Evolutionary conservation across 768 basidiomycete species (phyloP), one percentile per base, ranked within the genome.

Genomic region (Pulveroboletus sp.): DNA sequence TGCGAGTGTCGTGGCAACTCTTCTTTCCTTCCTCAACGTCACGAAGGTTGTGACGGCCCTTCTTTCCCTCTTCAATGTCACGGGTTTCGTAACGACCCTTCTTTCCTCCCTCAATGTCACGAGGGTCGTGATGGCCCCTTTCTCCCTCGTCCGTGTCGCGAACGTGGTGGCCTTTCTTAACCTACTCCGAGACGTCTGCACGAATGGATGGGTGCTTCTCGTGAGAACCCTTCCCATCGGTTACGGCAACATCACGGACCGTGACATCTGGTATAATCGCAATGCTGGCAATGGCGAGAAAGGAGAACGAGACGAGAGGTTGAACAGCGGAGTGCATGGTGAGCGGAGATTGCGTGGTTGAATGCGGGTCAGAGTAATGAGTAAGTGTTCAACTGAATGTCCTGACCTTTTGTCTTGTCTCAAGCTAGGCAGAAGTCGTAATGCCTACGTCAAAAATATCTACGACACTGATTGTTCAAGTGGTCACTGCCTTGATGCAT

Each of bases 271-370:
- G 52, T 12, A 49, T 10, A 21, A 44, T 39, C 11, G 35, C 47
- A 2, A 43, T 47, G 1, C 24, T 40, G 19, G 52, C 29, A n/a
- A 53, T 9, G 9, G 39, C 47, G 27, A 53, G 47, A 35, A 49
- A 53, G 27, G 27, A 24, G 23, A 53, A 38, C 31, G 29, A 20
- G 35, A 41, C 17, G 21, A 53, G 38, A 25, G 39, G 25, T 40
- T 40, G n/a, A n/a, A n/a, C 36, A 7, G 47, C 35, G 23, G 49
- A 27, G 12, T 43, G 52, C 52, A 53, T 53, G 47, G 17, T 49
- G 43, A 37, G 17, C 4, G 20, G 20, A 19, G 27, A 17, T 24
- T 17, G 24, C 17, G 33, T 17, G 19, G 3, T 19, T 16, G 19
- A 24, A 16, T 21, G 16, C 21, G 36, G 40, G 6, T 41, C 17